These are phyloP conservation scores for Dictyostelium firmibasis DNA, from an alignment of 78 protist genomes.

Conservation along the genomic window DNA sequence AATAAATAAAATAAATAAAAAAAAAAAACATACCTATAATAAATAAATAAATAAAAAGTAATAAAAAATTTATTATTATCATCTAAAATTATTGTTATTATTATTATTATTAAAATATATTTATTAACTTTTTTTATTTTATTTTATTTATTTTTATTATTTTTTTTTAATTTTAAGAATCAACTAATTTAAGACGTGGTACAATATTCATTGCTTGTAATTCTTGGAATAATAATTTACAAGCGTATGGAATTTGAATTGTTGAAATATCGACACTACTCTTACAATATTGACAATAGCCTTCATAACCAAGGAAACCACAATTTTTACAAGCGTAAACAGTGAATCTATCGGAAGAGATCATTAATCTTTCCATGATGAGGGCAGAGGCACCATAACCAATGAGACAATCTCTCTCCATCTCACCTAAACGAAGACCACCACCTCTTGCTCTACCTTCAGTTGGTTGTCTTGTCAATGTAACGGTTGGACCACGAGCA, in stretches of 20 bases:
- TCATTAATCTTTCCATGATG: slow-evolving; percentile 96
- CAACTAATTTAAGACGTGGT: slow-evolving; percentile 82
- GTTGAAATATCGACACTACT: slow-evolving; percentile 91
- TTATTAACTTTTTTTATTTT: too few species aligned
- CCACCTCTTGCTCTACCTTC: slow-evolving; percentile 99
- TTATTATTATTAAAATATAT: too few species aligned
- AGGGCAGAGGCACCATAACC: slow-evolving; percentile 98
- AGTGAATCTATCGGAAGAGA: slow-evolving; percentile 93
- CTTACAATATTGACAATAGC: slow-evolving; percentile 92
- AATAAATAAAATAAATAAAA: too few species aligned
- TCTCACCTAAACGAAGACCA: slow-evolving; percentile 99
- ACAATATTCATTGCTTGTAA: slow-evolving; percentile 98
- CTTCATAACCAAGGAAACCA: slow-evolving; percentile 95
- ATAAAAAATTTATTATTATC: too few species aligned
- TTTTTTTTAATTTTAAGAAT: neutral
- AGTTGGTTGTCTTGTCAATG: slow-evolving; percentile 98
- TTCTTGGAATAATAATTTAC: slow-evolving; percentile 99
- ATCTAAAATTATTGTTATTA: too few species aligned
- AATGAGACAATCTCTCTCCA: slow-evolving; percentile 99
- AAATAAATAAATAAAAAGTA: too few species aligned
- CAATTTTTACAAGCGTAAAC: slow-evolving; percentile 99
- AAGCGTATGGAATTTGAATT: slow-evolving; percentile 98
- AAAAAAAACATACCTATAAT: too few species aligned
- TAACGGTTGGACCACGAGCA: slow-evolving; percentile 98
- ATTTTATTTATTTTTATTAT: neutral